Percentiles rank a stretch among this genome's conserved stretches.
These are phyloP conservation scores for Sequoiadendron giganteum DNA, from an alignment of 75 land plant genomes.

Conservation along the genomic window DNA sequence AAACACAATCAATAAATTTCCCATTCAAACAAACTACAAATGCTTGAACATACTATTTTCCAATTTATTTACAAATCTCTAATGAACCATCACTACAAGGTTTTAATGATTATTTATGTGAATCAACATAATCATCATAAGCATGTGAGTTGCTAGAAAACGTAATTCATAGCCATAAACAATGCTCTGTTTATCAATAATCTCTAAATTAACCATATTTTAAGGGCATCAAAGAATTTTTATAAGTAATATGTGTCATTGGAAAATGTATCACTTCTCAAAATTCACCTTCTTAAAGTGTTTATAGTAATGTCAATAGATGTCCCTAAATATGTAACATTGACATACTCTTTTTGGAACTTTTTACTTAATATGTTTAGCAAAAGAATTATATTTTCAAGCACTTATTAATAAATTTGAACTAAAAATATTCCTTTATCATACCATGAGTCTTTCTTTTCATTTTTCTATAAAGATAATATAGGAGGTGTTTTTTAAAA, in stretches of 20 bases:
- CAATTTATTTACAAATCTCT: background rate
- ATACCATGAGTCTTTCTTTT: background rate
- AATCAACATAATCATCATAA: background rate
- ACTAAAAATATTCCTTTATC: conserved; percentile 5
- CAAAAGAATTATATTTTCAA: background rate
- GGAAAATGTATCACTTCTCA: background rate
- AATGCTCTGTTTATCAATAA: background rate
- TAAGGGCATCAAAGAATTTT: background rate
- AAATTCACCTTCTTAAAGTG: conserved; percentile 3
- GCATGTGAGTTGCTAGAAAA: background rate
- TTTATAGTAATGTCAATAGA: background rate
- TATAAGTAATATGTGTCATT: background rate
- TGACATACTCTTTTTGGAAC: background rate
- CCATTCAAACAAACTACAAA: conserved; percentile 2
- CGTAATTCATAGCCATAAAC: background rate
- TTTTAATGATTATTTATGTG: background rate
- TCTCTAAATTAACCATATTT: background rate
- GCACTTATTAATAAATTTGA: conserved; percentile 5
- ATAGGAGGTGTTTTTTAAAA: background rate
- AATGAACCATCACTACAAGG: background rate
- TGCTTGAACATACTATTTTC: conserved; percentile 11
- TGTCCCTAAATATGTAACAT: background rate
- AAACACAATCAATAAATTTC: too few relatives aligned
- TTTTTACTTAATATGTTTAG: conserved; percentile 7
- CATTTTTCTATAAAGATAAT: background rate